A percentile compares a stretch with the other conserved stretches of the same genome.
Conservation (phyloP, 306 rosid species). For the Heteromeles arbutifolia region DNA sequence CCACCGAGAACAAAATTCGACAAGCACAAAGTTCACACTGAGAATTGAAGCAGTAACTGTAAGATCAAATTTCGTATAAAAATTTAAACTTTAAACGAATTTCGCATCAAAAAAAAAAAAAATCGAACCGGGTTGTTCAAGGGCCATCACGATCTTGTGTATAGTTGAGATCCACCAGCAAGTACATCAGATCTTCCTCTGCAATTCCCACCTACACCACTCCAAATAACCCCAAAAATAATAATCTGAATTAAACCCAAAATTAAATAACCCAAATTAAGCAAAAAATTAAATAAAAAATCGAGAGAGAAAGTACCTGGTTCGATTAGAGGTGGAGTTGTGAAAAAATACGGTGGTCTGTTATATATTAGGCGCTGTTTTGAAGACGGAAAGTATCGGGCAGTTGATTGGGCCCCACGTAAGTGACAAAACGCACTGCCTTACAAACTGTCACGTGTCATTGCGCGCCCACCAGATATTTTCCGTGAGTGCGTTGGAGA, state of each 20-base stretch:
- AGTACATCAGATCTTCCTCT: conserved; percentile 78
- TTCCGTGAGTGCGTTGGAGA: not conserved
- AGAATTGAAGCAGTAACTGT: conserved; percentile 12
- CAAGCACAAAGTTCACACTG: not conserved
- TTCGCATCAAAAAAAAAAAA: not conserved
- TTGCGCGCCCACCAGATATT: not conserved
- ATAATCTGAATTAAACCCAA: not conserved
- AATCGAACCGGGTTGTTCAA: conserved; percentile 62
- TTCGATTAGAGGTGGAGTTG: conserved; percentile 9
- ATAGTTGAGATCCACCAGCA: conserved; percentile 69
- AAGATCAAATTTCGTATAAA: conserved; percentile 3
- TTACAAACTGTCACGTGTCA: not conserved
- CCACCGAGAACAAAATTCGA: not conserved
- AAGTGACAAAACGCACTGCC: not conserved
- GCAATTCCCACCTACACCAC: conserved; percentile 31
- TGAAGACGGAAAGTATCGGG: not conserved
- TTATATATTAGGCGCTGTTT: conserved; percentile 6
- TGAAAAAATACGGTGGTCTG: not conserved
- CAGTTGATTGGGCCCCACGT: conserved; percentile 15
- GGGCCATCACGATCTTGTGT: conserved; percentile 81
- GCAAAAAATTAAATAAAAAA: not conserved
- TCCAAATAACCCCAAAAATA: not conserved
- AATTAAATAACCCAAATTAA: not conserved
- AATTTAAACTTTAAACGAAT: not conserved
- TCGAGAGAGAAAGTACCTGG: conserved; percentile 24